These are phyloP conservation scores for Hypoxylon lenormandii DNA, from an alignment of 495 filamentous ascomycete species.

Conservation along the genomic window DNA sequence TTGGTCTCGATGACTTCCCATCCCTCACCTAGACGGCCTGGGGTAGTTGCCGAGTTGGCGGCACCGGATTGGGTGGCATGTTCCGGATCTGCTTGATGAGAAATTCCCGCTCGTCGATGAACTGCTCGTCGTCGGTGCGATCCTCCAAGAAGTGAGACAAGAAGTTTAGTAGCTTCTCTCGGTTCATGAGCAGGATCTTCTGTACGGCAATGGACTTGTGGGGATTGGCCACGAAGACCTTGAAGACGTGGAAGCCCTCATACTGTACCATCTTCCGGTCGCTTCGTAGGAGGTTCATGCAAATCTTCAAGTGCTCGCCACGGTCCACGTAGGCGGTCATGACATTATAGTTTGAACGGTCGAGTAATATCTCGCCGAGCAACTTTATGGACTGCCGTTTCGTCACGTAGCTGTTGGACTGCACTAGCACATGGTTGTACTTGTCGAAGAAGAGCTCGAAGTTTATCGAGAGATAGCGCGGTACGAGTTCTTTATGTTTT, in stretches of 20 bases:
- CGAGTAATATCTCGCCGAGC: slow-evolving; percentile 91
- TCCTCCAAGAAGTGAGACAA: slow-evolving; percentile 92
- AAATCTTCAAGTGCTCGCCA: slow-evolving; percentile 94
- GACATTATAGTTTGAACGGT: slow-evolving; percentile 94
- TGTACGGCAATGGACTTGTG: slow-evolving; percentile 93
- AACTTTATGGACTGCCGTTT: slow-evolving; percentile 98
- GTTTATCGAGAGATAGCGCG: slow-evolving; percentile 84
- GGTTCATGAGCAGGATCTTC: slow-evolving; percentile 94
- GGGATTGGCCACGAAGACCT: slow-evolving; percentile 98
- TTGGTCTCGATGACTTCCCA: background rate
- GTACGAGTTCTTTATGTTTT: slow-evolving; percentile 88
- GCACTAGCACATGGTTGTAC: slow-evolving; percentile 88
- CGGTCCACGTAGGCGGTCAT: slow-evolving; percentile 98
- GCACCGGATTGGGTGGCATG: slow-evolving; percentile 74
- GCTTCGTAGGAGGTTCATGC: slow-evolving; percentile 94
- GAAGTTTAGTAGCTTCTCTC: slow-evolving; percentile 88
- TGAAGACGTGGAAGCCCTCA: slow-evolving; percentile 99
- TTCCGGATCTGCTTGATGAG: slow-evolving; percentile 92
- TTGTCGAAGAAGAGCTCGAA: slow-evolving; percentile 89
- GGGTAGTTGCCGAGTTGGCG: slow-evolving; percentile 55
- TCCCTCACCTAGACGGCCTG: slow-evolving; percentile 31
- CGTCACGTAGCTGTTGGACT: slow-evolving; percentile 95
- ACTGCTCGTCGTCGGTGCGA: slow-evolving; percentile 96
- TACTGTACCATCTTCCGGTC: slow-evolving; percentile 99
- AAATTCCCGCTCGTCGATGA: slow-evolving; percentile 96